phyloP scores from a whole-genome alignment of 306 rosid genomes.

The Rosa rugosa region DNA sequence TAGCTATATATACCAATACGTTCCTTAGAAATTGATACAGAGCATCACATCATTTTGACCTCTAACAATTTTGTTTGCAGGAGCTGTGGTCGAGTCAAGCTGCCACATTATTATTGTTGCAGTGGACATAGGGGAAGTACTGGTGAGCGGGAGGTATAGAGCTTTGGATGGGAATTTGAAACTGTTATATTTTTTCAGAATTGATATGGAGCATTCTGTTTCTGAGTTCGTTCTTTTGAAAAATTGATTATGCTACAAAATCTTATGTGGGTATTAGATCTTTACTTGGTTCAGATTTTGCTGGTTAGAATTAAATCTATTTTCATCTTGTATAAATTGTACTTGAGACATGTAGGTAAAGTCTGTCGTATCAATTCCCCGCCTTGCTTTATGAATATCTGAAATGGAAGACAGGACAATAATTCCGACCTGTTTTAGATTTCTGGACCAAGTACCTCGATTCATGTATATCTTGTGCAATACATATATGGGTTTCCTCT shows the following conservation, averaged over 20 bases:
- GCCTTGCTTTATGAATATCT: background rate
- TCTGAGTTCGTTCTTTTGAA: background rate
- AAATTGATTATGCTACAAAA: background rate
- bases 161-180: background rate
- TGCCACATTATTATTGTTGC: conserved; percentile 66
- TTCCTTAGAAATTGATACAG: conserved; percentile 9
- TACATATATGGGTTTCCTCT: background rate
- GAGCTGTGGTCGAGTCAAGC: conserved; percentile 54
- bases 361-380: background rate
- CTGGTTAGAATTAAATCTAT: background rate
- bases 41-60: background rate
- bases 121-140: conserved; percentile 41
- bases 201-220: background rate
- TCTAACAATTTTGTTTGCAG: conserved; percentile 26
- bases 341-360: background rate
- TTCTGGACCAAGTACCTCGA: background rate
- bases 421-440: background rate
- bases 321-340: background rate
- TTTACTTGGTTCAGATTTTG: background rate
- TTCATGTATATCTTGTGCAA: background rate
- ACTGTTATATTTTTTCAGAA: background rate
- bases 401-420: background rate
- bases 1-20: background rate
- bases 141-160: conserved; percentile 24
- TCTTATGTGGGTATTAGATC: background rate